These are phyloP conservation scores for Thermoascus crustaceus DNA, from an alignment of 2,329 filamentous ascomycete genomes.

Conservation along the genomic window DNA sequence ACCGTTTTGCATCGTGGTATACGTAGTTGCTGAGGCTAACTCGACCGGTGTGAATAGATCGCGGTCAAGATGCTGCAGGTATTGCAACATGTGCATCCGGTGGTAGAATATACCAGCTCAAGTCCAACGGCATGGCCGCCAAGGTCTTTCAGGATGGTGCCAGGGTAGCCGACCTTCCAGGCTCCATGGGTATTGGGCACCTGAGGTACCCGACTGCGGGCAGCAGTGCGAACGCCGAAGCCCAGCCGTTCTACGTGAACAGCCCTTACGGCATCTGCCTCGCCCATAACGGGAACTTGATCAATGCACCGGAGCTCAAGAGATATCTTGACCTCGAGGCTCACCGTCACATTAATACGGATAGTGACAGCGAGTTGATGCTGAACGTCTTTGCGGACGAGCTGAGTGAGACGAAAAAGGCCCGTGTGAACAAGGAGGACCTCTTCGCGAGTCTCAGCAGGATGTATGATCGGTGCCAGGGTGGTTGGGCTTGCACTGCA, in stretches of 20 bases:
- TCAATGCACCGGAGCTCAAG: conserved; percentile 65
- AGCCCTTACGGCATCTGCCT: conserved; percentile 74
- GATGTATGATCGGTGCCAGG: conserved; percentile 65
- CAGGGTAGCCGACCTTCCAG: conserved; percentile 64
- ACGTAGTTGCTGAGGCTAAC: too few species aligned
- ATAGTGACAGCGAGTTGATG: conserved; percentile 80
- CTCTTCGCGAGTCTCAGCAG: conserved; percentile 63
- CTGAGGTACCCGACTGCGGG: conserved; percentile 85
- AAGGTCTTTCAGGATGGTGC: conserved; percentile 77
- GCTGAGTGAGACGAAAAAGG: conserved; percentile 71
- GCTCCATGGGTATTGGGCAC: conserved; percentile 80
- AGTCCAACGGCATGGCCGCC: conserved; percentile 80
- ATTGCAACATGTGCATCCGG: conserved; percentile 68
- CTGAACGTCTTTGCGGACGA: conserved; percentile 82
- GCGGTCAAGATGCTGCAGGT: conserved; percentile 81
- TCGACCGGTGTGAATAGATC: conserved; percentile 43
- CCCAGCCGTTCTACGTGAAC: conserved; percentile 91
- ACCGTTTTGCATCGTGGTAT: too few species aligned
- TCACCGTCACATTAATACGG: conserved; percentile 81
- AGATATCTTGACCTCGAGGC: conserved; percentile 67
- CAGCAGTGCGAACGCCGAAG: conserved; percentile 73
- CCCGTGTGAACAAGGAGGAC: conserved; percentile 69
- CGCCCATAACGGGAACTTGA: conserved; percentile 80
- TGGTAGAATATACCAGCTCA: conserved; percentile 79
- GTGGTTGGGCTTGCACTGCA: conserved; percentile 70